phyloP scores from a whole-genome alignment of 108 stramenopile genomes.

The Stephanodiscus minutulus region DNA sequence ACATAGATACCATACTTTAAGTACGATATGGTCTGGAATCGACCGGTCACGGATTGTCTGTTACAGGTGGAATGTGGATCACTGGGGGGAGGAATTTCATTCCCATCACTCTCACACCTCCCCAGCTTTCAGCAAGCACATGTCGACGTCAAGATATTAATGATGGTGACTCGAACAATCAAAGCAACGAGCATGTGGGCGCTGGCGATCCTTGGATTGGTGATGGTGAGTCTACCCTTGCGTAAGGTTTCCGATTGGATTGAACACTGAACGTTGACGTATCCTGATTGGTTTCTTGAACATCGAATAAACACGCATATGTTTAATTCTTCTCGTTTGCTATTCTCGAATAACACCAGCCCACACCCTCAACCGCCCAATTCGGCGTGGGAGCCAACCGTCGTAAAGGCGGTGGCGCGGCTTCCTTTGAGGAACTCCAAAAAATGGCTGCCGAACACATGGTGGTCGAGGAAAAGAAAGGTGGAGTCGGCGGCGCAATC shows the following conservation, averaged over 20 bases:
- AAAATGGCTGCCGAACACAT: conserved; percentile 43
- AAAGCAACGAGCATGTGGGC: conserved; percentile 21
- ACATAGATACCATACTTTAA: too few species aligned
- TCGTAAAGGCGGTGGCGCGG: conserved; percentile 35
- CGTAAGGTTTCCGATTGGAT: too few species aligned
- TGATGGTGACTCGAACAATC: conserved; percentile 22
- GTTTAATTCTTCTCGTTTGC: neutral
- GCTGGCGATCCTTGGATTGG: conserved; percentile 7
- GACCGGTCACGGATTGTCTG: too few species aligned
- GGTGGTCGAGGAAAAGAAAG: conserved; percentile 14
- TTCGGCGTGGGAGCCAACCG: conserved; percentile 67
- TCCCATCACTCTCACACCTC: neutral
- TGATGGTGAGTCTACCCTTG: conserved; percentile 6
- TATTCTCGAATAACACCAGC: neutral
- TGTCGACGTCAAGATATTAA: neutral
- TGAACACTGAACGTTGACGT: neutral
- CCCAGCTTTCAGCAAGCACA: too few species aligned
- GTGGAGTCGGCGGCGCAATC: conserved; percentile 37
- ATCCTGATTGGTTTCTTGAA: too few species aligned
- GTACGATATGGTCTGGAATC: too few species aligned
- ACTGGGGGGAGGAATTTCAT: neutral
- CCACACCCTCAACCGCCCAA: conserved; percentile 56
- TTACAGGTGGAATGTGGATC: neutral
- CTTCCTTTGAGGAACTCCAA: conserved; percentile 43
- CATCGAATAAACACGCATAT: too few species aligned